Conservation (phyloP, 176 grass and related monocot genomes). For the Oryza brachyantha region DNA sequence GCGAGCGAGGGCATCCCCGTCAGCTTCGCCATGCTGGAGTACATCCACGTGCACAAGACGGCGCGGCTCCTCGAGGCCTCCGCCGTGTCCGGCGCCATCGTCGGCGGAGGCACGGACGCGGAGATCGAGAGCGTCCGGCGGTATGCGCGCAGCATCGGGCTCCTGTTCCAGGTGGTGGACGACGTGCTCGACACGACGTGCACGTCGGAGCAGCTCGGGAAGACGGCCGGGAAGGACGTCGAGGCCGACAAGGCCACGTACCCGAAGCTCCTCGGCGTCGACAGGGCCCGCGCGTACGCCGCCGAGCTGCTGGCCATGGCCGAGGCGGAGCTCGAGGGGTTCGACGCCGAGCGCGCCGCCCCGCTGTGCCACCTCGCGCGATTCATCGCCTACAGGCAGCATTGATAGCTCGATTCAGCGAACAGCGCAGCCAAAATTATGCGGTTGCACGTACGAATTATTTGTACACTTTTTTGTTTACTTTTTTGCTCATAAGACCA, state of each 20-base stretch:
- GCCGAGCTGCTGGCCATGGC: slow-evolving; percentile 20
- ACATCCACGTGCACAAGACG: slow-evolving; percentile 59
- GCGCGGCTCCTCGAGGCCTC: slow-evolving; percentile 48
- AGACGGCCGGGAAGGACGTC: slow-evolving; percentile 54
- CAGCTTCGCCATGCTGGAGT: slow-evolving; percentile 34
- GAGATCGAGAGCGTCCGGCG: slow-evolving; percentile 36
- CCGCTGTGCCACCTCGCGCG: slow-evolving; percentile 47
- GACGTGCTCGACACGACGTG: slow-evolving; percentile 52
- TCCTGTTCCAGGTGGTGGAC: slow-evolving; percentile 55
- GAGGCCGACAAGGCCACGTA: slow-evolving; percentile 49
- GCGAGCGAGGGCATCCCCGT: slow-evolving; percentile 16
- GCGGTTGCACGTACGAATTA: background rate
- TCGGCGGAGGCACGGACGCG: slow-evolving; percentile 10
- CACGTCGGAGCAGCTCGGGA: slow-evolving; percentile 55
- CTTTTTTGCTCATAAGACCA: too few relatives aligned
- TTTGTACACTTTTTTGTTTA: background rate
- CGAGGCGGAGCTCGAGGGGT: slow-evolving; percentile 41
- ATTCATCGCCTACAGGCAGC: slow-evolving; percentile 38
- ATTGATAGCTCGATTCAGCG: background rate
- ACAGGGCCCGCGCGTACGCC: slow-evolving; percentile 31
- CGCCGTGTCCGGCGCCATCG: slow-evolving; percentile 32
- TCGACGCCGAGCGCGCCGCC: slow-evolving; percentile 13
- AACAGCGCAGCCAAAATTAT: background rate
- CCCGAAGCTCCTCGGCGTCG: slow-evolving; percentile 44
- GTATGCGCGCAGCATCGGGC: slow-evolving; percentile 37